These are phyloP conservation scores for Penicillium sp. DNA, from an alignment of 2,329 filamentous ascomycete genomes.

Conservation along the genomic window DNA sequence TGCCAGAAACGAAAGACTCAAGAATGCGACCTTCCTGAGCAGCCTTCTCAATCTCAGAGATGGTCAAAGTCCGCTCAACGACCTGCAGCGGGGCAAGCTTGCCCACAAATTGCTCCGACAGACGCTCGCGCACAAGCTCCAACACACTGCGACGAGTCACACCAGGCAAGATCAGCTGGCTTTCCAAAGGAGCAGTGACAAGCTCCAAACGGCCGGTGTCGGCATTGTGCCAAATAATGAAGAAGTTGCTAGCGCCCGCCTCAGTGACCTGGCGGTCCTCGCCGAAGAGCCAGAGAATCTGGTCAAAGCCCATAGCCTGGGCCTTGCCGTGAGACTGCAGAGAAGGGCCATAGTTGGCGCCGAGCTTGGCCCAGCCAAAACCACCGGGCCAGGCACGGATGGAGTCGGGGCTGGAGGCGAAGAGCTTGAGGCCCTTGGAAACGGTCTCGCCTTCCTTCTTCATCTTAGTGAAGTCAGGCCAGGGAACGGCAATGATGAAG, in stretches of 20 bases:
- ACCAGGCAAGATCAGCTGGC: conserved; percentile 82
- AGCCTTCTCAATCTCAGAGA: conserved; percentile 74
- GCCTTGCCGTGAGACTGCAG: conserved; percentile 79
- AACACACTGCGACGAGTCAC: conserved; percentile 83
- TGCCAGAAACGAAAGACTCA: conserved; percentile 85
- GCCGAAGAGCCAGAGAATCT: conserved; percentile 94
- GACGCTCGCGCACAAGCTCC: conserved; percentile 68
- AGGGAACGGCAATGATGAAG: conserved; percentile 71
- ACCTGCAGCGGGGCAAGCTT: conserved; percentile 73
- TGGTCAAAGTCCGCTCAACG: conserved; percentile 81
- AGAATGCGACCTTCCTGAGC: conserved; percentile 74
- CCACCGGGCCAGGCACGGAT: conserved; percentile 92
- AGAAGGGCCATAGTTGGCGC: conserved; percentile 88
- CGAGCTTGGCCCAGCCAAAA: conserved; percentile 89
- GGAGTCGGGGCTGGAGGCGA: conserved; percentile 79
- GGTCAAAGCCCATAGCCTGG: conserved; percentile 72
- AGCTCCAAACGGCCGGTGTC: conserved; percentile 67
- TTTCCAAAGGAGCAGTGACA: conserved; percentile 80
- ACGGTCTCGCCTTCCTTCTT: conserved; percentile 26
- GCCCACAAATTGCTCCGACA: conserved; percentile 51
- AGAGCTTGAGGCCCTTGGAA: conserved; percentile 61
- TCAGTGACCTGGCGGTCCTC: conserved; percentile 78
- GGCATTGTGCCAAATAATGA: conserved; percentile 70
- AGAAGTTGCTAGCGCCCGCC: conserved; percentile 91
- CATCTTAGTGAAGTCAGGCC: conserved; percentile 39